Evolutionary conservation across 2,329 filamentous ascomycete species (phyloP), one percentile per base, ranked within the genome.

Genomic region (Chaetothyriales sp.): DNA sequence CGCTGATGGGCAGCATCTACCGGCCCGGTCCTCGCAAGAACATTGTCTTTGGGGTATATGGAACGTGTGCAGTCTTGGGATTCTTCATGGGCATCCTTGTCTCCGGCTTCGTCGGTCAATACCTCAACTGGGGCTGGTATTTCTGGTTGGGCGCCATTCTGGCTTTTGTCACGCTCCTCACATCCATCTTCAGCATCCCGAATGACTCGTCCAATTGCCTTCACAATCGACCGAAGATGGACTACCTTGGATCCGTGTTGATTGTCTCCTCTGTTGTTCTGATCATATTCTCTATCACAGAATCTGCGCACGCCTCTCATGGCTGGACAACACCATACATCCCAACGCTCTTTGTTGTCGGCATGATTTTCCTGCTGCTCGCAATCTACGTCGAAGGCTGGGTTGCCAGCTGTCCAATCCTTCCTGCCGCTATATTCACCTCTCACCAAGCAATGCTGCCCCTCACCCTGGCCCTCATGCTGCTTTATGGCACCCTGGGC

Each of bases 251-350:
- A 0, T 68, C 77, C 1, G 62, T 66, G 2, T 76, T 82, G 13
- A 81, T 83, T 15, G 73, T 86, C 0, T 73, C 75, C 0, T 85
- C 82, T 0, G 66, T 89, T 10, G 73, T 85, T 1, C 72, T 92
- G 22, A 72, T 87, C 56, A 82, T 88, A 0, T 90, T 82, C 60
- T 83, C 85, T 0, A 77, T 92, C 49, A 89, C 85, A 0, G 82
- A 87, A 47, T 82, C 81, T 6, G 77, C 81, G 0, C 80, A 86
- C 63, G 83, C 83, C 0, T 76, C 81, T 0, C 64, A 80, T 2
- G 78, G 82, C 1, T 90, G 86, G 85, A 70, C 66, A n/a, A 86
- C 82, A 0, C 82, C 83, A 1, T 87, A 88, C 58, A 81, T 90
- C 40, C 77, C 77, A 43, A 70, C 81, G 8, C 78, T 80, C 0